phyloP scores from a whole-genome alignment of 164 flowering plant species.

The Liquidambar formosana region DNA sequence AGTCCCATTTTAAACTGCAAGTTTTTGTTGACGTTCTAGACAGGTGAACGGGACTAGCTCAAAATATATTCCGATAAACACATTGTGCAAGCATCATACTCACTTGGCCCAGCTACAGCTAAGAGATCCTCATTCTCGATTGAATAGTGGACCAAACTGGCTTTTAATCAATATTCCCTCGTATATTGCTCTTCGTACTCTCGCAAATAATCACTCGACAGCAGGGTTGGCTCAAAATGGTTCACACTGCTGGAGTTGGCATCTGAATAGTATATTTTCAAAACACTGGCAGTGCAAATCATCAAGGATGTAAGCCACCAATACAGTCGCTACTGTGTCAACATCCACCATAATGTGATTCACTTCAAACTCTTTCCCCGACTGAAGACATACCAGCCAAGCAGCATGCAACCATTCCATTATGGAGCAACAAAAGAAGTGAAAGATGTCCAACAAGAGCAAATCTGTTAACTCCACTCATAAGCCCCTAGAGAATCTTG shows the following conservation, averaged over 20 bases:
- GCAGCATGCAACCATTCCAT: too few species aligned
- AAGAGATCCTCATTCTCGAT: not conserved
- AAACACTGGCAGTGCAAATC: too few species aligned
- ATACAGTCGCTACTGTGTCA: too few species aligned
- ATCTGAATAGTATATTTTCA: too few species aligned
- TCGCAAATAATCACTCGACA: not conserved
- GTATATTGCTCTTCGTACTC: too few species aligned
- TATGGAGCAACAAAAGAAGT: too few species aligned
- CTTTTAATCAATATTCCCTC: not conserved
- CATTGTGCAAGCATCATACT: not conserved
- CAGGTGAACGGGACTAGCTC: not conserved
- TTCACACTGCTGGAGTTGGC: not conserved
- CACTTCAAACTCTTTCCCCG: too few species aligned
- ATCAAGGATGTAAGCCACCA: too few species aligned
- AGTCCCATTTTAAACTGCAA: not conserved
- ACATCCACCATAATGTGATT: too few species aligned
- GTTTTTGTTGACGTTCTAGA: not conserved
- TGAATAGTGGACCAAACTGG: not conserved
- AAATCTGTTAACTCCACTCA: too few species aligned
- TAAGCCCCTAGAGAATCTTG: not conserved
- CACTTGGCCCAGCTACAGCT: slow-evolving; percentile 1
- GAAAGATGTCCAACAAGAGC: too few species aligned
- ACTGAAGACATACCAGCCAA: too few species aligned
- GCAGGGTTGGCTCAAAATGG: not conserved
- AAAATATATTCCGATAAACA: not conserved